Evolutionary conservation across 371 early-diverging fungal species (phyloP).

Genomic region (Mucor velutinosus): DNA sequence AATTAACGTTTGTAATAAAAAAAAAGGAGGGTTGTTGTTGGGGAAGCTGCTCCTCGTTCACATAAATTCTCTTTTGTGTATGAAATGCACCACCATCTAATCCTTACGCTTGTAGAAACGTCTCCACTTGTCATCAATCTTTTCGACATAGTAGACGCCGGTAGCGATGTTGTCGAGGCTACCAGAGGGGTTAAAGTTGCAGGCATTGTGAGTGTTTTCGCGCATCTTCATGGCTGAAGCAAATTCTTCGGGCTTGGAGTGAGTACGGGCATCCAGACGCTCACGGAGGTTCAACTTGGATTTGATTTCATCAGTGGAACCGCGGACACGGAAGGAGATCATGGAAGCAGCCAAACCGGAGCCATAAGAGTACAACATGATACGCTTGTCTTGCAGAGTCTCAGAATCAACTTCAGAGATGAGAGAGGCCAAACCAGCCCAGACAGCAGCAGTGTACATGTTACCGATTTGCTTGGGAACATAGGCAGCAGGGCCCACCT

Average conservation of each 20-base stretch:
- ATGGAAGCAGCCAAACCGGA: slow-evolving; percentile 95
- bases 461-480: slow-evolving; percentile 94
- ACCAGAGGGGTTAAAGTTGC: slow-evolving; percentile 80
- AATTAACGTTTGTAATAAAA: too few species aligned
- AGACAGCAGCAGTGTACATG: slow-evolving; percentile 96
- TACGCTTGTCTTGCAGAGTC: slow-evolving; percentile 80
- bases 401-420: slow-evolving; percentile 73
- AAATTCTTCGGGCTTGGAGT: slow-evolving; percentile 78
- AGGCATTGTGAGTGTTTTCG: slow-evolving; percentile 83
- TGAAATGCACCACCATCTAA: slow-evolving; percentile 14
- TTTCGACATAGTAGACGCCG: slow-evolving; percentile 85
- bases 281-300: slow-evolving; percentile 64
- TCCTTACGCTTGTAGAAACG: slow-evolving; percentile 79
- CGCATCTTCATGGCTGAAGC: slow-evolving; percentile 85
- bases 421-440: slow-evolving; percentile 86
- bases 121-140: slow-evolving; percentile 92
- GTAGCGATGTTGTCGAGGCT: slow-evolving; percentile 52
- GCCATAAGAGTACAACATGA: slow-evolving; percentile 95
- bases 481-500: slow-evolving; percentile 82
- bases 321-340: slow-evolving; percentile 85
- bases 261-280: slow-evolving; percentile 76
- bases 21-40: too few species aligned
- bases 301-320: slow-evolving; percentile 65
- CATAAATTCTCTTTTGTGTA: background rate
- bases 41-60: too few species aligned